Evolutionary conservation across 345 rosid species (phyloP), one percentile per base, ranked within the genome.

Genomic region (Salix koriyanagi): DNA sequence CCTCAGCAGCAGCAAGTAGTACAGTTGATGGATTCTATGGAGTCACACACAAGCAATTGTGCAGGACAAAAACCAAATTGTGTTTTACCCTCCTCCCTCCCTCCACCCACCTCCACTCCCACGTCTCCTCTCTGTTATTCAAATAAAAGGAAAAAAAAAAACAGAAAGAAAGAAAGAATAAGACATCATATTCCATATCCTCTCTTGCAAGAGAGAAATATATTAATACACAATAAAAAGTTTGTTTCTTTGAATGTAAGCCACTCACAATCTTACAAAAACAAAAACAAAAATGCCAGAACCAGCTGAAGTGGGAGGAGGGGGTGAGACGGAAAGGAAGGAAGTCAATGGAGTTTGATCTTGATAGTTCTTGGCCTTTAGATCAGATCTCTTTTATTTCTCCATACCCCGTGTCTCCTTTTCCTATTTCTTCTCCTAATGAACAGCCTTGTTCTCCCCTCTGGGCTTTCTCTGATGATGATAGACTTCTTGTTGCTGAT

Each of bases 391-490:
- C 87, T 21, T 85, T 83, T 36, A 70, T 75, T 12, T 69, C 52
- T 58, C 78, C 91, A 16, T 87, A 83, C 62, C 93, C 90, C 73
- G 76, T 82, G 83, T 92, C 97, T 65, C 93, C 97, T 0, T 70
- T 86, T 58, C 41, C 88, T 77, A 18, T 84, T 30, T 84, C 97
- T 12, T 77, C 92, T 46, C 74, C 92, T 58, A 23, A 23, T 30
- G 97, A 91, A 37, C 94, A 80, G 70, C 97, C 97, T 68, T 83
- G 85, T 81, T 93, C 99, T 62, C 97, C 99, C 83, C 94, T 95
- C 37, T 93, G 97, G 96, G 91, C 93, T 36, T 95, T 95, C 87
- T 86, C 97, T 65, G 97, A 89, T 37, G 86, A 71, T 10, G 81
- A 80, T 23, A 70, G 26, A 34, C 56, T 54, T 41, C 44, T 9